Evolutionary conservation across 768 basidiomycete species (phyloP), one percentile per base, ranked within the genome.

Genomic region (Pluteus cervinus): DNA sequence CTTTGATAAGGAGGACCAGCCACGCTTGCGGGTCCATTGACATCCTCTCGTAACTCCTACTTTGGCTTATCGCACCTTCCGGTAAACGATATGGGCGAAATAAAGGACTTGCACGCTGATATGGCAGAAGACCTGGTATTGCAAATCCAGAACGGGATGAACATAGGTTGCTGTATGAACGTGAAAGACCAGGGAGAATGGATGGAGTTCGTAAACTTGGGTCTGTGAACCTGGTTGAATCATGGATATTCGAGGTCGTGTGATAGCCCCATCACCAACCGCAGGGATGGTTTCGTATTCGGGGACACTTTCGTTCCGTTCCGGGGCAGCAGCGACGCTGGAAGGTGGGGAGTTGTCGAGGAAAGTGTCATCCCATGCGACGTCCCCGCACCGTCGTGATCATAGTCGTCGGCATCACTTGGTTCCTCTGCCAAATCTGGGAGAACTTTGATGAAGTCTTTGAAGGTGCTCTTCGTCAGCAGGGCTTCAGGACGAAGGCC

Each of bases 401-500:
- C n/a, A n/a, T n/a, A n/a, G 3, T 63, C 63, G 14, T 61, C 57
- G 31, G 46, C 57, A n/a, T 59, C 59, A 12, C 58, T 60, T 4
- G 58, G 45, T 43, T 85, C 82, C 54, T 90, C 87, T 0, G 81
- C 63, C n/a, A 90, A 76, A 52, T 87, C 86, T 7, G 79, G 85
- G 3, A 90, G 71, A 17, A 81, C 79, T 47, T 74, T 79, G 43
- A 82, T 77, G 46, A 96, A 91, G 5, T 74, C 75, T 31, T 73
- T 69, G 56, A 92, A 96, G 4, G 79, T 74, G 42, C 81, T 82
- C 62, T 89, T 93, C 1, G 75, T 71, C 0, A 91, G 91, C 2
- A 94, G 66, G 2, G 87, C 86, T 52, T 96, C 92, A 0, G 91
- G 89, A 18, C 93, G 82, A 8, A 98, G 66, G 10, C 94, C 94